These are phyloP conservation scores for Solanum pennellii DNA, from an alignment of 257 asterid genomes.

Conservation along the genomic window DNA sequence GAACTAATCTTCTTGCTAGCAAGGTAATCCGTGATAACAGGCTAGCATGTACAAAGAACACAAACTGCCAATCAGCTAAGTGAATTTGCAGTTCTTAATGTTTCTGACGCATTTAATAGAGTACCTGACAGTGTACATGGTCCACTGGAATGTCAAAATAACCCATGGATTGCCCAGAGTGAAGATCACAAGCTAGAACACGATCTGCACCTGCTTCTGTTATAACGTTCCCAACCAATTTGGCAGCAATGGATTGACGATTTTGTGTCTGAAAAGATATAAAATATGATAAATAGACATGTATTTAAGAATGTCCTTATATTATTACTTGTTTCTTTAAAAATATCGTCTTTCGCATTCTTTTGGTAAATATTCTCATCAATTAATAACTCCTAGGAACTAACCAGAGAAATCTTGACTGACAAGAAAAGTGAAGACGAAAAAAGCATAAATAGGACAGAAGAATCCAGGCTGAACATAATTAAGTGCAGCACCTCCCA, in stretches of 20 bases:
- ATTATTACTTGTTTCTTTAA: neutral
- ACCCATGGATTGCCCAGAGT: conserved; percentile 94
- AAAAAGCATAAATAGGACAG: neutral
- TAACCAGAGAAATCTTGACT: neutral
- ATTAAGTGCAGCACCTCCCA: neutral
- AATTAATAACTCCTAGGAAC: neutral
- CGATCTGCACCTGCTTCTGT: conserved; percentile 92
- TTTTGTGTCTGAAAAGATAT: conserved; percentile 59
- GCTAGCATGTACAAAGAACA: conserved; percentile 20
- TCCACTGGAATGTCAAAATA: conserved; percentile 94
- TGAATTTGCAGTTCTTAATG: neutral
- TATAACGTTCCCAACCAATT: conserved; percentile 77
- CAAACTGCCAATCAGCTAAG: neutral
- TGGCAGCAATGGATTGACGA: conserved; percentile 88
- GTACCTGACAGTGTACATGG: conserved; percentile 78
- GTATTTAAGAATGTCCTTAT: neutral
- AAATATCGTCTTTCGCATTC: neutral
- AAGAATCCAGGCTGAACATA: neutral
- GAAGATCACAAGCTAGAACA: conserved; percentile 89
- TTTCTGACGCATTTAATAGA: neutral
- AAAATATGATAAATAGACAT: neutral
- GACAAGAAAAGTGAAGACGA: neutral
- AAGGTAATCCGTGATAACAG: conserved; percentile 88
- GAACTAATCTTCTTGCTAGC: conserved; percentile 80
- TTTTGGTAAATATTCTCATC: neutral